phyloP scores from a whole-genome alignment of 2,329 filamentous ascomycete genomes.

The Aspergillus fischeri region DNA sequence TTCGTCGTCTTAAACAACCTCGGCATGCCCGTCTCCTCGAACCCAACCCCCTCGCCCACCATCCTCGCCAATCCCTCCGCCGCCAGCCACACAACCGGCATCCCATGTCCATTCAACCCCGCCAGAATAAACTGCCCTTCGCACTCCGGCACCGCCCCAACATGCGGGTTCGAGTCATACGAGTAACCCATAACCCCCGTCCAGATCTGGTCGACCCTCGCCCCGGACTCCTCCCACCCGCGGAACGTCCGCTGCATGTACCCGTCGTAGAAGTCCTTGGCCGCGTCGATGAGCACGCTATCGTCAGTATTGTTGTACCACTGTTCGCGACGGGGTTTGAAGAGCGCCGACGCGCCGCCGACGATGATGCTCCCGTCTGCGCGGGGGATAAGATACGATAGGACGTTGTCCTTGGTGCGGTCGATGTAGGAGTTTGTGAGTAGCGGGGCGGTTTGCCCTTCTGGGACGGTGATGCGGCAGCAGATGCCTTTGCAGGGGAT shows the following conservation, averaged over 20 bases:
- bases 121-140: conserved; percentile 53
- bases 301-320: conserved; percentile 49
- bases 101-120: conserved; percentile 64
- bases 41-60: conserved; percentile 34
- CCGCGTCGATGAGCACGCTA: conserved; percentile 44
- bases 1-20: conserved; percentile 24
- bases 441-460: conserved; percentile 19
- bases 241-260: conserved; percentile 33
- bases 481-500: conserved; percentile 65
- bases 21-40: conserved; percentile 28
- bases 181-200: conserved; percentile 50
- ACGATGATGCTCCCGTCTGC: conserved; percentile 54
- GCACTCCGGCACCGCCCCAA: conserved; percentile 47
- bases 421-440: conserved; percentile 55
- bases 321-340: conserved; percentile 17
- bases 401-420: conserved; percentile 37
- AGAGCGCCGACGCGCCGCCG: conserved; percentile 56
- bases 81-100: conserved; percentile 59
- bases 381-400: conserved; percentile 58
- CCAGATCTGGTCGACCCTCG: conserved; percentile 27
- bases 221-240: conserved; percentile 33
- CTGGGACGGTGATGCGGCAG: conserved; percentile 25
- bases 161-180: conserved; percentile 47
- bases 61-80: conserved; percentile 56
- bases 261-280: conserved; percentile 34